These are phyloP conservation scores for Solanum lignicaule DNA, from an alignment of 257 asterid genomes.

Conservation along the genomic window DNA sequence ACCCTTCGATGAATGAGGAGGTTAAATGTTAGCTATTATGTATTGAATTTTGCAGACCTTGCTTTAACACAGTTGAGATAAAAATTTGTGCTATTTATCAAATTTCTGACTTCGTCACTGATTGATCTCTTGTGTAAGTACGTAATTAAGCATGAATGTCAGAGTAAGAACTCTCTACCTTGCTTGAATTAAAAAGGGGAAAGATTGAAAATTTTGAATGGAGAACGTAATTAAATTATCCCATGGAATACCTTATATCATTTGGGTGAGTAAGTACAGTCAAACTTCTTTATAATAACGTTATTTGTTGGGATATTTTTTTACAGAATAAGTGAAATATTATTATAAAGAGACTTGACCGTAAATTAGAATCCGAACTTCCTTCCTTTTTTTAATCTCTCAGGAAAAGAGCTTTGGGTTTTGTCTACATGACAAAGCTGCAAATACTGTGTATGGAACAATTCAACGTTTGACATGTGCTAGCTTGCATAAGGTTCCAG, in stretches of 20 bases:
- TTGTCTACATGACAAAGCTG: not conserved
- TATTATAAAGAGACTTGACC: not conserved
- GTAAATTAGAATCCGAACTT: not conserved
- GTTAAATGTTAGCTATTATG: not conserved
- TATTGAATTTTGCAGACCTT: fast-evolving
- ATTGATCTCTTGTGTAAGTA: not conserved
- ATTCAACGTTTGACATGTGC: not conserved
- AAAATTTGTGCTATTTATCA: not conserved
- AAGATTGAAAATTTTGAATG: not conserved
- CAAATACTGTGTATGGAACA: not conserved
- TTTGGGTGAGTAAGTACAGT: not conserved
- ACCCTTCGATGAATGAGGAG: too few species aligned
- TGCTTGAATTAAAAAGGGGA: not conserved
- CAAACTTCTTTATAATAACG: not conserved
- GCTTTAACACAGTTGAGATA: too few species aligned
- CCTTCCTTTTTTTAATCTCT: not conserved
- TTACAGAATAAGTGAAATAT: not conserved
- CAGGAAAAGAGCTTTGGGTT: not conserved
- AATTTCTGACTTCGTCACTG: too few species aligned
- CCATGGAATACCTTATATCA: not conserved
- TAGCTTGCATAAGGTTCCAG: not conserved
- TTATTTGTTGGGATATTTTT: not conserved
- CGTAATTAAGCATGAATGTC: not conserved
- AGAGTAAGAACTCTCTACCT: not conserved
- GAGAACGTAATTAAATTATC: not conserved